Conservation (phyloP, 1,284 basidiomycete species). For the Rhodotorula mucilaginosa region DNA sequence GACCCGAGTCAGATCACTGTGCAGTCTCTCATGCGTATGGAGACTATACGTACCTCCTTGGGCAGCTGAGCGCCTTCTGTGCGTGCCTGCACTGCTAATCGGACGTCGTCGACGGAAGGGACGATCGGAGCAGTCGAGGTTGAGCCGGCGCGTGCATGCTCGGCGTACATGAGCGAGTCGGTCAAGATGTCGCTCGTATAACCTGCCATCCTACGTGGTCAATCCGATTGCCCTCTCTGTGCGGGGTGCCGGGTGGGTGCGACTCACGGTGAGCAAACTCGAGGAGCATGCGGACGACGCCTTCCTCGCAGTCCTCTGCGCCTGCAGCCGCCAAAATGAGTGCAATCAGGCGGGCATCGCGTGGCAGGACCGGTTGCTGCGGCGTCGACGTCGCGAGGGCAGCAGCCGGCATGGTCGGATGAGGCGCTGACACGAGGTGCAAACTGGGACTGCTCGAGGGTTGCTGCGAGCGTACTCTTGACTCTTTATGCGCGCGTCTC, state of each 20-base stretch:
- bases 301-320: conserved; percentile 88
- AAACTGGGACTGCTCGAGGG: background rate
- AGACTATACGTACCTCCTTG: conserved; percentile 68
- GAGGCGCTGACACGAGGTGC: background rate
- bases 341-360: conserved; percentile 87
- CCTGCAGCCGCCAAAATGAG: conserved; percentile 91
- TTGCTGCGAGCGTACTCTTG: no score
- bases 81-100: conserved; percentile 84
- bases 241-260: background rate
- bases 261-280: conserved; percentile 82
- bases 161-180: conserved; percentile 87
- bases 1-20: background rate
- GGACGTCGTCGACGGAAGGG: conserved; percentile 72
- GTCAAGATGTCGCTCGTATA: conserved; percentile 89
- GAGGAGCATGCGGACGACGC: conserved; percentile 88
- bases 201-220: conserved; percentile 45
- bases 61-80: conserved; percentile 95
- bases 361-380: conserved; percentile 54
- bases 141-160: conserved; percentile 63
- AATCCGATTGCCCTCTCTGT: background rate
- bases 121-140: conserved; percentile 1
- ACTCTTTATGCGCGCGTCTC: no score
- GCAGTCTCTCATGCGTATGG: no score
- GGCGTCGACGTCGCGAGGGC: background rate
- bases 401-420: background rate